These are phyloP conservation scores for Leccinum sublutescens DNA, from an alignment of 768 basidiomycete species.

Conservation along the genomic window DNA sequence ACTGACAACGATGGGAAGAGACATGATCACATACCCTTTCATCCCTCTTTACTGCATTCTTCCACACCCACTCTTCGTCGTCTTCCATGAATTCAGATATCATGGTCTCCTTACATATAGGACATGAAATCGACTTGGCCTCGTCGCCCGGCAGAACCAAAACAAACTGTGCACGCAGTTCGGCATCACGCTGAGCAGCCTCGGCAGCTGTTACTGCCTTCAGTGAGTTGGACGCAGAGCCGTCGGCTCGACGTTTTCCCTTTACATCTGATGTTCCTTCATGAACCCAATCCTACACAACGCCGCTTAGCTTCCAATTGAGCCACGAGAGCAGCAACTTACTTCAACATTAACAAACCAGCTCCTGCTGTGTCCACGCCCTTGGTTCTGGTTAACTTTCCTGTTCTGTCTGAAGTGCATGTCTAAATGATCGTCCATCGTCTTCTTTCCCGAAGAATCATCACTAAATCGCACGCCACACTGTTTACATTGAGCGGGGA, in stretches of 20 bases:
- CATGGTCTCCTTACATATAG: conserved; percentile 93
- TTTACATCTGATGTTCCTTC: conserved; percentile 60
- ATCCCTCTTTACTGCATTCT: conserved; percentile 83
- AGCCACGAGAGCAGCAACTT: conserved; percentile 7
- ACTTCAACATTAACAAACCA: conserved; percentile 88
- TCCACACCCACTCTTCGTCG: conserved; percentile 98
- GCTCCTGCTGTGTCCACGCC: conserved; percentile 83
- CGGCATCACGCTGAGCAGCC: conserved; percentile 70
- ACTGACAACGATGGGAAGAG: neutral
- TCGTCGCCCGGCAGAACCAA: conserved; percentile 90
- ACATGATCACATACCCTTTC: conserved; percentile 59
- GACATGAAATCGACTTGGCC: conserved; percentile 80
- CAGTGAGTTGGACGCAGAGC: conserved; percentile 46
- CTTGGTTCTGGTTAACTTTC: conserved; percentile 54
- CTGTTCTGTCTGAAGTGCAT: conserved; percentile 96
- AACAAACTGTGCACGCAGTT: conserved; percentile 74
- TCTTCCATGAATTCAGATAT: conserved; percentile 93
- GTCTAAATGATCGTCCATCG: conserved; percentile 86
- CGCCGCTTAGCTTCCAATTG: conserved; percentile 11
- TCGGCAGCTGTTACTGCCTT: conserved; percentile 63
- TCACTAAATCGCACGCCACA: conserved; percentile 89
- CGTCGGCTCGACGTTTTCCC: conserved; percentile 66
- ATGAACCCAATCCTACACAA: conserved; percentile 80
- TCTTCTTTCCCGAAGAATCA: conserved; percentile 65
- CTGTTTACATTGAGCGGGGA: conserved; percentile 87